phyloP scores from a whole-genome alignment of 805 yeast species.

The Priceomyces melissophilus region DNA sequence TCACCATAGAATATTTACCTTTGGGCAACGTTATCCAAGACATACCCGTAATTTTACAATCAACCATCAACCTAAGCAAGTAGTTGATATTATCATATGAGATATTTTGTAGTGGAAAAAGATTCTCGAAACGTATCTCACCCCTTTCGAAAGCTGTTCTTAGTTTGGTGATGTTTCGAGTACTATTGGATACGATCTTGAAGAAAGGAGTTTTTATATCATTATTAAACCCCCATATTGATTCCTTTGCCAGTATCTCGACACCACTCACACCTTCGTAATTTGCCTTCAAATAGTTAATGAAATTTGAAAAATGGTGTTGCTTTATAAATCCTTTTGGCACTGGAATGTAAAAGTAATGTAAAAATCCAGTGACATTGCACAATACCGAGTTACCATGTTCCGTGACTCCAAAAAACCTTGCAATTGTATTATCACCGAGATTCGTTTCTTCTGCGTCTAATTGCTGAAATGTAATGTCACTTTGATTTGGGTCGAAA shows the following conservation, averaged over 20 bases:
- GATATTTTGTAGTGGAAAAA: constrained; percentile 58
- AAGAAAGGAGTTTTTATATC: constrained; percentile 75
- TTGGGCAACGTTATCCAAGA: constrained; percentile 91
- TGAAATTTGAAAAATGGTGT: constrained; percentile 48
- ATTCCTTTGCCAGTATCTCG: constrained; percentile 69
- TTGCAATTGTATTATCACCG: constrained; percentile 58
- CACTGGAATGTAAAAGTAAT: constrained; percentile 88
- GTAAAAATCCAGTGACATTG: constrained; percentile 83
- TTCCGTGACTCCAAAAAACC: constrained; percentile 90
- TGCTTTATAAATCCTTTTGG: constrained; percentile 69
- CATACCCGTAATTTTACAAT: constrained; percentile 92
- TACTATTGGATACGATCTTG: constrained; percentile 65
- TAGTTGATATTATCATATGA: constrained; percentile 91
- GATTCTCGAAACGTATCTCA: constrained; percentile 59
- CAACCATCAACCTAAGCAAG: constrained; percentile 83
- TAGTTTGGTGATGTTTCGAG: constrained; percentile 61
- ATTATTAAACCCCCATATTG: constrained; percentile 92
- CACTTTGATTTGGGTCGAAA: constrained; percentile 47
- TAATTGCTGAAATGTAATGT: constrained; percentile 80
- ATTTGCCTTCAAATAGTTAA: constrained; percentile 41
- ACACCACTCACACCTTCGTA: constrained; percentile 62
- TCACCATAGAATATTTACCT: constrained; percentile 56
- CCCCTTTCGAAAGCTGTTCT: constrained; percentile 85
- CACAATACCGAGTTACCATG: constrained; percentile 88
- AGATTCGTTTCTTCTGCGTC: constrained; percentile 84